Base-by-base conservation (phyloP, 805 yeast species). In the Sugiyamaella boreocaroliniensis region DNA sequence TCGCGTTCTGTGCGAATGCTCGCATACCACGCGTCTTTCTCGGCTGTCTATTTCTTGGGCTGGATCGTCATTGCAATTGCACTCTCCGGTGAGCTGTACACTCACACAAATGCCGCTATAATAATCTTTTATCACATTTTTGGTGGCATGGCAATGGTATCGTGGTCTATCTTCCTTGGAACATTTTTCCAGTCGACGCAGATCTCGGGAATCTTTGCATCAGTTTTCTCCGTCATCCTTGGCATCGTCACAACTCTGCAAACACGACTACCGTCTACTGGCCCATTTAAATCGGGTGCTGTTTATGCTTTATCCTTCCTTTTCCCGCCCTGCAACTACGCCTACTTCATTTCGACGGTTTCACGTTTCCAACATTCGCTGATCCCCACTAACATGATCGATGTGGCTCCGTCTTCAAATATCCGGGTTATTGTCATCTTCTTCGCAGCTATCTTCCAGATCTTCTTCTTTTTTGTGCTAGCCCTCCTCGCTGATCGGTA, bases 311-410 rank as follows among this genome's bases (percentile, higher is more conserved):
- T 68, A 11, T 61, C 69, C 1, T 54, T 61, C 40, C 40, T 68
- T 10, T 68, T 68, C 52, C 71, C 71, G 15, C 70, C 70, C 9
- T 61, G 65, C 63, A 68, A 63, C 55, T 68, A 68, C 54, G 59
- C 64, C 11, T 68, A 58, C 54, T 67, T 64, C 55, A 55, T 68
- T 47, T 63, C 66, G 47, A 60, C 67, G 12, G 56, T 63, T 12
- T 61, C 69, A 10, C 50, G 68, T 11, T 66, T 59, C 54, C 69
- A 68, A 52, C 59, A 60, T 15, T 59, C 45, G 14, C 53, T 51
- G 12, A 34, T 53, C 41, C 58, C 64, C 1, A 50, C 62, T 15
- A 58, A 61, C 41, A 55, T 68, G 52, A 51, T 60, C 4, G 48
- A 56, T n/a, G 49, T 43, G 8, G 65, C 70, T 14, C 69, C 71